Conservation (phyloP, 208 protist species). For the Tritrichomonas musculus region DNA sequence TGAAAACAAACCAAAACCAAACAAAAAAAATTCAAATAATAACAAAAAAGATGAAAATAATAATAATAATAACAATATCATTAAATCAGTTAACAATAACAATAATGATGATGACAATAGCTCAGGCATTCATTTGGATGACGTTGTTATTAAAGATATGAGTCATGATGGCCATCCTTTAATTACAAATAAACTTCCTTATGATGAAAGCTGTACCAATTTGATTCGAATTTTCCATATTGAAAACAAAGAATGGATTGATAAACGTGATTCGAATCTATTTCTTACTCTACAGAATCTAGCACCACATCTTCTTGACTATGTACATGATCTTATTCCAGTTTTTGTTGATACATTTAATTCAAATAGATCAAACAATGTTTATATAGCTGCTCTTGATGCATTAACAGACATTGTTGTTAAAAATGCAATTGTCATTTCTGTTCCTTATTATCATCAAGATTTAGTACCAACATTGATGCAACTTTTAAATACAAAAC, state of each 20-base stretch:
- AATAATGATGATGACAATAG: not conserved
- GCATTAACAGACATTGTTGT: not conserved
- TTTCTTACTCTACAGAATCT: not conserved
- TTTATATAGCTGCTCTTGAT: not conserved
- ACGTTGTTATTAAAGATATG: not conserved
- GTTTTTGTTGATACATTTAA: not conserved
- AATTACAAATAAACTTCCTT: not conserved
- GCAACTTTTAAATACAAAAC: not conserved
- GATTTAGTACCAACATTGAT: not conserved
- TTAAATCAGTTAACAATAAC: too few relatives aligned
- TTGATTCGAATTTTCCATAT: not conserved
- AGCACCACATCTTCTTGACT: not conserved
- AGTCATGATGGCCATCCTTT: conserved; percentile 15
- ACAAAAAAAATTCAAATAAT: too few relatives aligned
- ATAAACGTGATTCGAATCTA: conserved; percentile 2
- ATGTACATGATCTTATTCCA: not conserved
- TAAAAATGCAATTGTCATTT: not conserved
- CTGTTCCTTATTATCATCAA: not conserved
- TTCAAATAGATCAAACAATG: not conserved
- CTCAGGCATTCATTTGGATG: not conserved
- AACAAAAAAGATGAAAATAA: too few relatives aligned
- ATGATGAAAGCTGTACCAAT: not conserved
- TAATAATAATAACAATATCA: too few relatives aligned
- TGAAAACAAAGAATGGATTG: conserved; percentile 15
- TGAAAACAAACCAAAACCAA: too few relatives aligned